Evolutionary conservation across 2,329 filamentous ascomycete species (phyloP).

Genomic region (Elsinoe necatrix): DNA sequence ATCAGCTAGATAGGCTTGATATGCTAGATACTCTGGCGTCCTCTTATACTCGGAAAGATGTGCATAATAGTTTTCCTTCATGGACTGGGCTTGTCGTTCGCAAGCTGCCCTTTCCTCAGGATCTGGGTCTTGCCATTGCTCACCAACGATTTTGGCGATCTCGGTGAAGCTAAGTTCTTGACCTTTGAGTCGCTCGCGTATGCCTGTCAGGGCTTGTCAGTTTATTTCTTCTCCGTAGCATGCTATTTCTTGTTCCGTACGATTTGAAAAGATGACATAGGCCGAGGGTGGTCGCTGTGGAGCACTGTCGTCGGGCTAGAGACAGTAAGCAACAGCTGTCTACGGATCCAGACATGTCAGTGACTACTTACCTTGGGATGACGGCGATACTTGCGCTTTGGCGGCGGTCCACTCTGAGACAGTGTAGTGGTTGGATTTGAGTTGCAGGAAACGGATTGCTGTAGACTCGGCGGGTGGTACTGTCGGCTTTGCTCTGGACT

Average conservation of each 20-base stretch:
- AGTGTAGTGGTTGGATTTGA: neutral
- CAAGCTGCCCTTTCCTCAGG: constrained; percentile 61
- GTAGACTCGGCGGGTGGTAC: neutral
- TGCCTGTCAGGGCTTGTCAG: constrained; percentile 41
- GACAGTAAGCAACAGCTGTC: constrained; percentile 20
- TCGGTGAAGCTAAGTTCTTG: constrained; percentile 73
- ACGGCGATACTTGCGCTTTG: constrained; percentile 67
- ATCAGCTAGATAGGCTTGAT: constrained; percentile 56
- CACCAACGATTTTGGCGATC: constrained; percentile 73
- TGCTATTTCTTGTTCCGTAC: constrained; percentile 40
- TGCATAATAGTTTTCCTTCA: constrained; percentile 70
- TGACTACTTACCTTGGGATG: constrained; percentile 58
- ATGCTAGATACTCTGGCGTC: constrained; percentile 55
- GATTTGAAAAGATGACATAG: constrained; percentile 80
- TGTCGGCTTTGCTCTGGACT: neutral
- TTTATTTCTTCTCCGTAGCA: neutral
- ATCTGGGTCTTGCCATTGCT: constrained; percentile 68
- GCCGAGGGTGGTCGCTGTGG: constrained; percentile 73
- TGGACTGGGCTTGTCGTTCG: constrained; percentile 61
- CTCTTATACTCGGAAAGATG: constrained; percentile 70
- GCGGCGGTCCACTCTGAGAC: constrained; percentile 9
- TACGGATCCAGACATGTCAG: neutral
- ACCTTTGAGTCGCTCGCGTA: constrained; percentile 68
- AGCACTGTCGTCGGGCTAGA: constrained; percentile 65
- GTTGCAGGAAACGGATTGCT: neutral